phyloP scores from a whole-genome alignment of 495 filamentous ascomycete genomes.

The Trichocladium antarcticum region DNA sequence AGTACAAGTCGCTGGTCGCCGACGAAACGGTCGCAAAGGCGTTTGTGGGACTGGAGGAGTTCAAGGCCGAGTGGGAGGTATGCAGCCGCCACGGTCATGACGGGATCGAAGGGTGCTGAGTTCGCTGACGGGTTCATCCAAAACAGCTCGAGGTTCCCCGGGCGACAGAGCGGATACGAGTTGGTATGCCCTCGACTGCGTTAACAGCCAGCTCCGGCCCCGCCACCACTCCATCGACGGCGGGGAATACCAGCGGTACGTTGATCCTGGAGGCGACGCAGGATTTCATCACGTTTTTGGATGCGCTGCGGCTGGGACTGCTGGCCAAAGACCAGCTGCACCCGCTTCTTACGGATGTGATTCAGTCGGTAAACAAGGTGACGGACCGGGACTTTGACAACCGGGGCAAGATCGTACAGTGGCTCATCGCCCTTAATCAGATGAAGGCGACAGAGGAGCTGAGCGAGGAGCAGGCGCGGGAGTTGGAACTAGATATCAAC shows the following conservation, averaged over 20 bases:
- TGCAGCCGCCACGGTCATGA: conserved; percentile 13
- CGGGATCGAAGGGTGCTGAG: neutral
- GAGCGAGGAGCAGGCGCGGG: conserved; percentile 72
- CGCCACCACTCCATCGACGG: conserved; percentile 35
- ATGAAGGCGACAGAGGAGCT: conserved; percentile 93
- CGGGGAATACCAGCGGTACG: conserved; percentile 53
- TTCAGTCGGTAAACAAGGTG: conserved; percentile 92
- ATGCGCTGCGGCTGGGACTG: conserved; percentile 80
- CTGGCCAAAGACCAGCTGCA: conserved; percentile 92
- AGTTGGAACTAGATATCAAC: conserved; percentile 81
- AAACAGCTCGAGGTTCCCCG: conserved; percentile 81
- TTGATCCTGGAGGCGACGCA: conserved; percentile 81
- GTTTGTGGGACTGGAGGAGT: conserved; percentile 84
- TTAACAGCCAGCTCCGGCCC: conserved; percentile 42
- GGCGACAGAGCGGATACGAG: conserved; percentile 82
- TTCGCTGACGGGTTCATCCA: neutral
- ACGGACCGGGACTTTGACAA: conserved; percentile 88
- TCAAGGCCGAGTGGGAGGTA: conserved; percentile 88
- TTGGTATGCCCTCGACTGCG: conserved; percentile 65
- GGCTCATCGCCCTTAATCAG: conserved; percentile 93
- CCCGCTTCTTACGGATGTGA: conserved; percentile 84
- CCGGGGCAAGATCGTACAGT: conserved; percentile 92
- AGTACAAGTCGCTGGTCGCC: conserved; percentile 87
- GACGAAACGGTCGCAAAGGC: conserved; percentile 73
- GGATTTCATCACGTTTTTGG: conserved; percentile 96